Base-by-base conservation (phyloP, 192 early-diverging fungal genomes). In the Backusella sp. region DNA sequence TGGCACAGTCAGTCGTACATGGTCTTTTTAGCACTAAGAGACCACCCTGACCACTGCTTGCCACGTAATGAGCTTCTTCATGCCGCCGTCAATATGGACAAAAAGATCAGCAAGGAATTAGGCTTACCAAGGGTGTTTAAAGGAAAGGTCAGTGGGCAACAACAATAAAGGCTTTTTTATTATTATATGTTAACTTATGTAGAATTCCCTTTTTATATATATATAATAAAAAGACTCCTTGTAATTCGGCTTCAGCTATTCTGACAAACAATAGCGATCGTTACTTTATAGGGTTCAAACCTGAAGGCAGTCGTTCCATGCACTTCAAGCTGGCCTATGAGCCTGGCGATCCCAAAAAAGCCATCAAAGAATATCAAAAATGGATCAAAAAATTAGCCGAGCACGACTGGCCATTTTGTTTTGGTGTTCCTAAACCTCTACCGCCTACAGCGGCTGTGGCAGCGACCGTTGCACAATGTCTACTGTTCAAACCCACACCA, bases 1-100 rank as follows among this genome's bases (percentile, higher is more conserved):
- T 97, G 96, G 96, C 94, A 95, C 42, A 97, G 89, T 56, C 95
- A 96, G 74, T 90, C 91, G 32, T 96, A 95, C 77, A 81, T 97
- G 74, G 84, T 97, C 80, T 93, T 94, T 73, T 73, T 97, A 75
- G 93, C 94, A 6, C 82, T 97, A 23, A 84, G 92, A 7, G 87
- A 94, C 30, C 86, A 86, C 70, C 88, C 94, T 15, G 84, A 87
- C 19, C 77, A 88, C 35, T 92, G 88, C 3, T 82, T 95, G 30
- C 86, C 94, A 8, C 84, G 96, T 23, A 90, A 85, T 34, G 89
- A 92, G 28, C 77, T 97, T 28, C 94, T 97, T 21, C 83, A 85
- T 34, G 86, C 83, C 21, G 94, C 94, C 4, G 83, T 97, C 19
- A 89, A 88, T 66, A 66, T 97, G 76, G 96, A 97, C 73, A 85